Evolutionary conservation across 805 yeast genomes (phyloP).

Genomic region (Torulaspora maleeae): DNA sequence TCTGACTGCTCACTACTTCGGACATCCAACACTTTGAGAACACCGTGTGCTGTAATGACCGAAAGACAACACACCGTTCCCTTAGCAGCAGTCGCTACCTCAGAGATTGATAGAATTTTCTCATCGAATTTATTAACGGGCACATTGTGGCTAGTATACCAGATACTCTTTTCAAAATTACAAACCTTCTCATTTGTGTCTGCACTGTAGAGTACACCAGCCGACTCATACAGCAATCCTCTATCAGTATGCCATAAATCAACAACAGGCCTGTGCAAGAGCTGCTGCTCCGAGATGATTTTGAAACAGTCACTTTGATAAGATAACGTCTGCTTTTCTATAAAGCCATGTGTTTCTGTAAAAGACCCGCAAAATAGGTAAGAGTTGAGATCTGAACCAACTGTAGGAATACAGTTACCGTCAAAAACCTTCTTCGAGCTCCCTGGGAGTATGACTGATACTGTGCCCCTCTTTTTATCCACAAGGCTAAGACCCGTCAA

Average conservation of each 20-base stretch:
- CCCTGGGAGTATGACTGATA: not conserved
- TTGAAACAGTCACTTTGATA: not conserved
- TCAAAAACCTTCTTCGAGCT: constrained; percentile 5
- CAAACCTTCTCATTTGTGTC: not conserved
- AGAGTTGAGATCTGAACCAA: constrained; percentile 5
- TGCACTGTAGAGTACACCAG: constrained; percentile 6
- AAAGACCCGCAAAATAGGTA: constrained; percentile 10
- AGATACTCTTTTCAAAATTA: constrained; percentile 1
- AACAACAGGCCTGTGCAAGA: constrained; percentile 4
- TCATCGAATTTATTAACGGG: constrained; percentile 1
- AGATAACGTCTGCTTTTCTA: constrained; percentile 5
- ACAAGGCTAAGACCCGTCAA: constrained; percentile 1
- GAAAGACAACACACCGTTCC: not conserved
- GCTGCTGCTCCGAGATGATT: not conserved
- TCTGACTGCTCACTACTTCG: not conserved
- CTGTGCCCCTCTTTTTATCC: not conserved
- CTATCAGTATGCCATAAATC: constrained; percentile 8
- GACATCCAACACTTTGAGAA: constrained; percentile 1
- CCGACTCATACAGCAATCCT: constrained; percentile 9
- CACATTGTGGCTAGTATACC: constrained; percentile 4
- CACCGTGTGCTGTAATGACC: constrained; percentile 2
- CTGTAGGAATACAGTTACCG: constrained; percentile 1
- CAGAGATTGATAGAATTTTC: not conserved
- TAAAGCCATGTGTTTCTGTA: constrained; percentile 8
- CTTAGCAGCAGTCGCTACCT: not conserved